Evolutionary conservation across 768 basidiomycete genomes (phyloP).

Genomic region (Lentinus tigrinus): DNA sequence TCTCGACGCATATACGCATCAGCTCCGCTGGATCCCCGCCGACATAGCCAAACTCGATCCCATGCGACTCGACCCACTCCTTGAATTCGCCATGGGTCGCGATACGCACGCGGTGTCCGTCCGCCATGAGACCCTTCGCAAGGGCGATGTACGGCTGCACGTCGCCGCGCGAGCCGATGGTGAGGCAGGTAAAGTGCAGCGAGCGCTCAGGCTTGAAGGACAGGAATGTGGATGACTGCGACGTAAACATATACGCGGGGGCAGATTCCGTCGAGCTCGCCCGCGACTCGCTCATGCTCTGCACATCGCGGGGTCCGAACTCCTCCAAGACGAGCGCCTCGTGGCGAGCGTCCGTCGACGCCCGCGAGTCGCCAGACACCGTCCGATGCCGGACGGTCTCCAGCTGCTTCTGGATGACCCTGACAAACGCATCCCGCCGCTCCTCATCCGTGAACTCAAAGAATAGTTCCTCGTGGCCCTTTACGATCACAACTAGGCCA

Average conservation of each 20-base stretch:
- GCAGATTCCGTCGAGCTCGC: constrained; percentile 54
- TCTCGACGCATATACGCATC: constrained; percentile 97
- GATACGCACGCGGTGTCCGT: constrained; percentile 87
- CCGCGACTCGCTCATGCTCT: constrained; percentile 41
- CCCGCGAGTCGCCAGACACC: constrained; percentile 40
- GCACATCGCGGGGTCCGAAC: constrained; percentile 55
- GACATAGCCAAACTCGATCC: constrained; percentile 93
- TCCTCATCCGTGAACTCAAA: constrained; percentile 88
- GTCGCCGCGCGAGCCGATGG: constrained; percentile 95
- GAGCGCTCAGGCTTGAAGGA: constrained; percentile 91
- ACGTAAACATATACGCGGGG: constrained; percentile 95
- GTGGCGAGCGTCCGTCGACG: constrained; percentile 52
- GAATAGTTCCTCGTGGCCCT: constrained; percentile 96
- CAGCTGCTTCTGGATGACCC: constrained; percentile 75
- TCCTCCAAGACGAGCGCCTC: constrained; percentile 86
- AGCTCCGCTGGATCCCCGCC: constrained; percentile 98
- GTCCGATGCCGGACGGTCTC: constrained; percentile 63
- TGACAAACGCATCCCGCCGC: constrained; percentile 75
- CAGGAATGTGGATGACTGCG: constrained; percentile 92
- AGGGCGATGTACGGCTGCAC: constrained; percentile 98
- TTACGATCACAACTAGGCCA: constrained; percentile 87
- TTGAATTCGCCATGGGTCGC: constrained; percentile 95
- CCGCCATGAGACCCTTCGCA: constrained; percentile 85
- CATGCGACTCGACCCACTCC: constrained; percentile 93
- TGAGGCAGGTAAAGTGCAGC: constrained; percentile 89